Conservation (phyloP, 169 alveolate genomes). For the Plasmodium vivax region DNA sequence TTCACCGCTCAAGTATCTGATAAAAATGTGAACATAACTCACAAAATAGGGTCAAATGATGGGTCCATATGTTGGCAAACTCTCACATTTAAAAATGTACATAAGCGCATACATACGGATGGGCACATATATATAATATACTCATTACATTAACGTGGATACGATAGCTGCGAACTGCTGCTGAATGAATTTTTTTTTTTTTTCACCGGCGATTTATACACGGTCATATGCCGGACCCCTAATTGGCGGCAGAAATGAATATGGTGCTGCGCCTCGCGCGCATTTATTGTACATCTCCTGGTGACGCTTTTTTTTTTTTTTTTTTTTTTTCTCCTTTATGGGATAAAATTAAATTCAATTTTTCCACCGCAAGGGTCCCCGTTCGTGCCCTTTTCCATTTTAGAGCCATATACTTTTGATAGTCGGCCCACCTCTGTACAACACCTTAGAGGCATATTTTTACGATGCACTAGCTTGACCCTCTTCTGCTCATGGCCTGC, state of each 20-base stretch:
- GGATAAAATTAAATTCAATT: neutral
- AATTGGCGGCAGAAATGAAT: neutral
- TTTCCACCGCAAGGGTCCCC: neutral
- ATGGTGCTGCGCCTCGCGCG: neutral
- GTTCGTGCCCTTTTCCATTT: neutral
- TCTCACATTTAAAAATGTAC: neutral
- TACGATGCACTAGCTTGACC: neutral
- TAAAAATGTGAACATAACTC: neutral
- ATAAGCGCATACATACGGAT: neutral
- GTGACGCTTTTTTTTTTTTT: neutral
- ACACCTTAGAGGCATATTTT: neutral
- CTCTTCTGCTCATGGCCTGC: neutral
- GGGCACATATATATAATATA: neutral
- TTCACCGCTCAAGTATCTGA: neutral
- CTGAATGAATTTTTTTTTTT: neutral
- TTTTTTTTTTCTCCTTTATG: neutral
- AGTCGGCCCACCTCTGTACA: neutral
- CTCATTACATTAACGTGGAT: neutral
- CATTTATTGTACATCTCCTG: neutral
- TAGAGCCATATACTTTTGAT: neutral
- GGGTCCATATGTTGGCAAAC: neutral
- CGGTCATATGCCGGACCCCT: neutral
- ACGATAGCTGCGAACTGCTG: neutral
- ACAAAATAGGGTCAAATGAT: neutral
- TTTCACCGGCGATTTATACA: neutral